Evolutionary conservation across 2,329 filamentous ascomycete genomes (phyloP), one percentile per base, ranked within the genome.

Genomic region (Cadophora sp.): DNA sequence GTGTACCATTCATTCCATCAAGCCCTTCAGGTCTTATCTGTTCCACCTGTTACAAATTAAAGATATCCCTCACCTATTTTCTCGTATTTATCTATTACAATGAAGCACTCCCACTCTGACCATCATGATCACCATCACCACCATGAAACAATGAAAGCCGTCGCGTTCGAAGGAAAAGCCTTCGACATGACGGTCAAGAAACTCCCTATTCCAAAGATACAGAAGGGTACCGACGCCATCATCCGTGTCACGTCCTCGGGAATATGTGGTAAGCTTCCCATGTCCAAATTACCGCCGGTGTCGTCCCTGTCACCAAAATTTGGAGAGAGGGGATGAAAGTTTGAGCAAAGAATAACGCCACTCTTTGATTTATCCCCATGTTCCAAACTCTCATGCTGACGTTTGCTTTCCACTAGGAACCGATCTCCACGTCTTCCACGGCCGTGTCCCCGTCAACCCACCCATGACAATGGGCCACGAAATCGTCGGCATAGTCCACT

Each of bases 131-230:
- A 59, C 39, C 27, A 47, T 22, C 11, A 47, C 27, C 59, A 68
- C 47, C 22, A 51, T 51, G 20, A 58, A 4, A 58, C 33, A 13
- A 72, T 72, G 68, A 67, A 65, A n/a, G 70, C 66, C n/a, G 67
- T 72, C 48, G 30, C 59, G 13, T 72, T 62, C 53, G 60, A 68
- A 36, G 61, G 65, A 2, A 66, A 66, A 41, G 50, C 59, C 1
- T 65, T 63, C 56, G 65, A 64, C 41, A 91, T 96, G 58, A 80
- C 90, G 73, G 82, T 96, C 18, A 80, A 84, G 65, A 79, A 83
- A 1, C 76, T 77, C 1, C 79, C 81, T 0, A 73, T 78, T 3
- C 84, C 83, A 2, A 74, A 72, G 14, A 70, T 85, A 14, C 62
- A 75, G 39, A 69, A 73, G 0, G 76, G 82, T 3, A 80, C 79